A percentile compares a stretch with the other conserved stretches of the same genome.
phyloP scores from a whole-genome alignment of 2,329 filamentous ascomycete genomes.

The Pseudopithomyces chartarum region DNA sequence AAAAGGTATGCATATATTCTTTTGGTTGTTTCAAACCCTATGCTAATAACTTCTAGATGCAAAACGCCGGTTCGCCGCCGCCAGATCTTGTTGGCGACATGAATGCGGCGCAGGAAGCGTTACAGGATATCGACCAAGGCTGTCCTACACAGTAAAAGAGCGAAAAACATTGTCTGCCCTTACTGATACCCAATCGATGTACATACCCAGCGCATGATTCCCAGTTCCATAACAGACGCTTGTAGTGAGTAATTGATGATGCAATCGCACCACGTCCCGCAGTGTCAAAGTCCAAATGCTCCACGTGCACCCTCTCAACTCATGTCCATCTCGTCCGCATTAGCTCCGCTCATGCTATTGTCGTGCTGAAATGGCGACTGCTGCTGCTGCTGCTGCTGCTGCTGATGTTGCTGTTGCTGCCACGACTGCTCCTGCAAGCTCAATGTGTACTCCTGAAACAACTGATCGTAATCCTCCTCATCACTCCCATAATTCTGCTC shows the following conservation, averaged over 20 bases:
- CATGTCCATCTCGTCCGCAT: slow-evolving; percentile 47
- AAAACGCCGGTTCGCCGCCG: slow-evolving; percentile 89
- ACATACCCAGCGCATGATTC: slow-evolving; percentile 10
- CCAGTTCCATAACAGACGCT: not conserved
- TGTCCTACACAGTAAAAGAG: slow-evolving; percentile 64
- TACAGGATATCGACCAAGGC: slow-evolving; percentile 61
- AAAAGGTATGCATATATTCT: slow-evolving; percentile 68
- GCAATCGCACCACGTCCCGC: not conserved
- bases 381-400: slow-evolving; percentile 29
- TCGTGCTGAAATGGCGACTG: not conserved
- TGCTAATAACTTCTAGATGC: slow-evolving; percentile 70
- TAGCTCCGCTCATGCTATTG: slow-evolving; percentile 17
- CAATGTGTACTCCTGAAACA: slow-evolving; percentile 66
- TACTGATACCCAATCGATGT: slow-evolving; percentile 32
- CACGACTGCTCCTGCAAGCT: slow-evolving; percentile 27
- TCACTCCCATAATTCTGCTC: slow-evolving; percentile 55
- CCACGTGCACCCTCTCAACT: slow-evolving; percentile 25
- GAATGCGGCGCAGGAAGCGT: slow-evolving; percentile 75
- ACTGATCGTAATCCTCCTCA: slow-evolving; percentile 64
- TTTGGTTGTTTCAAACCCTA: not conserved
- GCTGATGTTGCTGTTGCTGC: slow-evolving; percentile 49
- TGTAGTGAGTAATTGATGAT: not conserved
- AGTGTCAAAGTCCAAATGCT: slow-evolving; percentile 11
- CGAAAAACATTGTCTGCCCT: slow-evolving; percentile 11
- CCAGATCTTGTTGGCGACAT: slow-evolving; percentile 90